phyloP scores from a whole-genome alignment of 768 basidiomycete species.

The Heimioporus sp. region DNA sequence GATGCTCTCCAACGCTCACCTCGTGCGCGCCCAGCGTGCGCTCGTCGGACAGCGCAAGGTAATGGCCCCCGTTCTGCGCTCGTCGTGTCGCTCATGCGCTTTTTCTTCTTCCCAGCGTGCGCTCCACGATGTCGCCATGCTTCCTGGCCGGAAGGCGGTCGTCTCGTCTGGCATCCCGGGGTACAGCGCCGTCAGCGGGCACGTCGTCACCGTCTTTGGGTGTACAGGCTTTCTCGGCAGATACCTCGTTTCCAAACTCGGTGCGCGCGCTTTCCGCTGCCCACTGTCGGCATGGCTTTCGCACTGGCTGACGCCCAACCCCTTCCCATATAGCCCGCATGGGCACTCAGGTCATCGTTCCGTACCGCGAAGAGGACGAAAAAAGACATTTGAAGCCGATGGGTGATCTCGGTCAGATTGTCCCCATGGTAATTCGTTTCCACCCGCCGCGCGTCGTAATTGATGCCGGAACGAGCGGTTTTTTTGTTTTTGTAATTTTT shows the following conservation, averaged over 20 bases:
- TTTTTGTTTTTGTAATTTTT: too few relatives aligned
- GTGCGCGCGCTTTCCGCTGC: conserved; percentile 37
- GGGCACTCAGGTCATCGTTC: conserved; percentile 92
- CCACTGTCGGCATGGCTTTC: background rate
- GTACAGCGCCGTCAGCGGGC: conserved; percentile 86
- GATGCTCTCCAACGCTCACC: conserved; percentile 46
- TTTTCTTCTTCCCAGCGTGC: conserved; percentile 56
- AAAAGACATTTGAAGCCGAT: conserved; percentile 86
- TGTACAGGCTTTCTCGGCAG: conserved; percentile 93
- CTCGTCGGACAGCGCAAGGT: conserved; percentile 49
- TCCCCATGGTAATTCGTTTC: conserved; percentile 69
- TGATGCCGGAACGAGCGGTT: too few relatives aligned
- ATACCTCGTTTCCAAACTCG: conserved; percentile 92
- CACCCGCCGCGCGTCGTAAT: conserved; percentile 4
- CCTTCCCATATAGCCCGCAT: conserved; percentile 69
- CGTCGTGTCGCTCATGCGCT: background rate
- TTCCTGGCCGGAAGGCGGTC: conserved; percentile 61
- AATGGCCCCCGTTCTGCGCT: background rate
- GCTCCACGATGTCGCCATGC: conserved; percentile 67
- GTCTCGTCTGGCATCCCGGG: conserved; percentile 77
- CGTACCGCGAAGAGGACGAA: conserved; percentile 94
- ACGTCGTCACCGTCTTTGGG: conserved; percentile 95
- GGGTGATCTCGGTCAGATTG: conserved; percentile 96
- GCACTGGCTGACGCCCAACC: conserved; percentile 1
- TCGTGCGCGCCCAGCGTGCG: conserved; percentile 54